A percentile compares a stretch with the other conserved stretches of the same genome.
Evolutionary conservation across 73 alveolate genomes (phyloP).

Genomic region (Urostyla sp.): DNA sequence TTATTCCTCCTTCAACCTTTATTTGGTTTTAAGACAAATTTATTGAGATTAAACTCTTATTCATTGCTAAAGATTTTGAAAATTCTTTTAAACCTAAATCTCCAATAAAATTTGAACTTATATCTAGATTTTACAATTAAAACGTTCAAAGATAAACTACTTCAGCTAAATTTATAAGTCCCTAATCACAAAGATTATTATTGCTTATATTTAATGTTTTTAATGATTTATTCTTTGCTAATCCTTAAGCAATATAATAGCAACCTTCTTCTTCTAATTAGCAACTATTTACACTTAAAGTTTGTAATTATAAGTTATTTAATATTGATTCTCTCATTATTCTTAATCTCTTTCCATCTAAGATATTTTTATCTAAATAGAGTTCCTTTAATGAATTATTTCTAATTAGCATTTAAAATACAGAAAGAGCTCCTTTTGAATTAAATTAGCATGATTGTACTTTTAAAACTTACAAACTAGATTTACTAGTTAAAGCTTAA

Average conservation of each 20-base stretch:
- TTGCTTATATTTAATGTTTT: constrained; percentile 10
- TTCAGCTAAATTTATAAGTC: constrained; percentile 14
- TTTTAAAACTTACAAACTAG: constrained; percentile 7
- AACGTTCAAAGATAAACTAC: not conserved
- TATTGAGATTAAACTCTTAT: not conserved
- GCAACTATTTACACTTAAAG: constrained; percentile 20
- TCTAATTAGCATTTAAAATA: constrained; percentile 7
- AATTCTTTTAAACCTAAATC: constrained; percentile 26
- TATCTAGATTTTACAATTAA: constrained; percentile 23
- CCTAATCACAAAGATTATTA: constrained; percentile 50
- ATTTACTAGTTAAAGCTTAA: constrained; percentile 13
- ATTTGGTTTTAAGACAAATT: constrained; percentile 13
- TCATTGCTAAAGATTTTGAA: constrained; percentile 3
- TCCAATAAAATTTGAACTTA: constrained; percentile 30
- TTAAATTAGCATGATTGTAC: constrained; percentile 43
- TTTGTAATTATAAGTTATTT: not conserved
- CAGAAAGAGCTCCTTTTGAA: constrained; percentile 29
- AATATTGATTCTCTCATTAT: constrained; percentile 6
- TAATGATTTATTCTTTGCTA: constrained; percentile 21
- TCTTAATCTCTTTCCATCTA: constrained; percentile 42
- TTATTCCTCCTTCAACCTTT: constrained; percentile 34
- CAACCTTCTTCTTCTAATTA: constrained; percentile 49
- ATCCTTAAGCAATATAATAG: constrained; percentile 19
- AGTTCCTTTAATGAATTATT: constrained; percentile 19
- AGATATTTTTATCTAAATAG: constrained; percentile 16